Evolutionary conservation across 2,329 filamentous ascomycete genomes (phyloP), one percentile per base, ranked within the genome.

Genomic region (Aureobasidium musti): DNA sequence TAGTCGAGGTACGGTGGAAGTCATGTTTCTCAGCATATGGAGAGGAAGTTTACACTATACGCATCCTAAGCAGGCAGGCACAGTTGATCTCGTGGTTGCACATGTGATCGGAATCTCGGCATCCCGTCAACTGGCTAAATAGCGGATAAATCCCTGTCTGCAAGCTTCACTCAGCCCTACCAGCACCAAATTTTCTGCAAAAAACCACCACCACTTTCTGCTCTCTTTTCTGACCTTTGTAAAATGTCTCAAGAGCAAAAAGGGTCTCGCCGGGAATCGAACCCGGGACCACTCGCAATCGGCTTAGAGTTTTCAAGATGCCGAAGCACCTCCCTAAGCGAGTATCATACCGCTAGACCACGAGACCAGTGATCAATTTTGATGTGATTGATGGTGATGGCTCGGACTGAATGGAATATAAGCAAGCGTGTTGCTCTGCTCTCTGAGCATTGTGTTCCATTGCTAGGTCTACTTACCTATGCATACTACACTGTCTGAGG

Each of bases 311-410:
- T 50, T 53, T 41, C 26, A 60, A 47, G 56, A 23, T 23, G 11
- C 14, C 7, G 28, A 2, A 8, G 56, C 6, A 35, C 10, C 56
- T 50, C 66, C 66, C 66, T 65, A 67, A 67, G 66, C 66, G 63
- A 67, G 66, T 56, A 67, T 67, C 63, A 67, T 67, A 66, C 63
- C 66, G 54, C 66, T 67, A 67, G 66, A 67, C 66, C 63, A 67
- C 61, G 30, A 56, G 49, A 64, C 66, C 66, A 35, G 19, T n/a
- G 41, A 47, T 47, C 39, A 35, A 28, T 43, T 30, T 7, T 35
- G 4, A 43, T 43, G 54, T 28, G 7, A 43, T 43, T 19, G 23
- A 57, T 57, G 26, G n/a, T 8, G 2, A 2, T 14, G 10, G 49
- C 7, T 13, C 28, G 8, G 17, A 3, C 2, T 17, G 28, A 1